These are phyloP conservation scores for Candida freyschussii DNA, from an alignment of 1,139 yeast species.

Conservation along the genomic window DNA sequence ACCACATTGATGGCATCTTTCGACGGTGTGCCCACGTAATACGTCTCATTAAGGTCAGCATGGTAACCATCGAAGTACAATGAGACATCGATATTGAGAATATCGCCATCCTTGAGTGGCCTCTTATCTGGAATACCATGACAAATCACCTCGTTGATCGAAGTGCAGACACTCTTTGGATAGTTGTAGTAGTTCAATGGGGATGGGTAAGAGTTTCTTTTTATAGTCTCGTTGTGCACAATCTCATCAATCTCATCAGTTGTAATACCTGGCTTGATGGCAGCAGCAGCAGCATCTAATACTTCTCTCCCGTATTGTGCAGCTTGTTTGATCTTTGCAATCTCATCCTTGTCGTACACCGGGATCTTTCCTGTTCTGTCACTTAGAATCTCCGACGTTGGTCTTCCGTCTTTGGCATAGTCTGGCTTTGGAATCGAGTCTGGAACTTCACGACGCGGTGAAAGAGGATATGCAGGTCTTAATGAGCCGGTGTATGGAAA, in stretches of 20 bases:
- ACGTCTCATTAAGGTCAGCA: conserved; percentile 94
- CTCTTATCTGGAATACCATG: conserved; percentile 96
- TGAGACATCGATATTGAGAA: conserved; percentile 85
- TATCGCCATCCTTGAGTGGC: conserved; percentile 87
- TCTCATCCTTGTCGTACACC: conserved; percentile 57
- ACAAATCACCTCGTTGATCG: conserved; percentile 91
- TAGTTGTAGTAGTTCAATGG: conserved; percentile 92
- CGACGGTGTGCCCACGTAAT: conserved; percentile 92
- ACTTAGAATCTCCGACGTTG: conserved; percentile 69
- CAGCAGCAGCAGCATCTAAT: conserved; percentile 80
- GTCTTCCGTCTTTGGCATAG: conserved; percentile 77
- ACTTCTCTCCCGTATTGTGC: conserved; percentile 81
- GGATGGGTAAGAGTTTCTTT: conserved; percentile 90
- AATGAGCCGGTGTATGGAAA: conserved; percentile 69
- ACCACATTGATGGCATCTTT: conserved; percentile 82
- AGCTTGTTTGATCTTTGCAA: conserved; percentile 69
- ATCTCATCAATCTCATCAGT: conserved; percentile 89
- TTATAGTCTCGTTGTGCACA: conserved; percentile 83
- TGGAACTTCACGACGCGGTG: conserved; percentile 68
- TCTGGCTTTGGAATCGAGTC: conserved; percentile 74
- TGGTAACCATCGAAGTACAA: conserved; percentile 84
- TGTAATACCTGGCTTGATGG: conserved; percentile 80
- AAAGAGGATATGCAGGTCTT: conserved; percentile 77
- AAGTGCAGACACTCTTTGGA: conserved; percentile 91
- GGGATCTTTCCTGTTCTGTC: conserved; percentile 67